Evolutionary conservation across 2,329 filamentous ascomycete species (phyloP).

Genomic region (Lasiodiplodia hormozganensis): DNA sequence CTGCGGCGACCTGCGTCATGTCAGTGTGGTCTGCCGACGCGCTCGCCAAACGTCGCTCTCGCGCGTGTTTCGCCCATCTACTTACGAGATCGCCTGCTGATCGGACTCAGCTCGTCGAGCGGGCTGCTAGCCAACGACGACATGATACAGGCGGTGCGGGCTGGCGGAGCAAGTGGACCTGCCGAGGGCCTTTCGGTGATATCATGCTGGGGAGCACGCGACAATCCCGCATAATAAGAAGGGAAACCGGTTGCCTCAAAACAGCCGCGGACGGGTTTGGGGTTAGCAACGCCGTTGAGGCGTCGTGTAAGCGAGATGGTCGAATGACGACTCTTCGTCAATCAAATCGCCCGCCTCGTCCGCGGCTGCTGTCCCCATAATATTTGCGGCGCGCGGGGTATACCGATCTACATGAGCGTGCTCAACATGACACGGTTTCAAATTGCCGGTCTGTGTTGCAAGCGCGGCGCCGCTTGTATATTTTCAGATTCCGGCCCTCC

Average conservation of each 20-base stretch:
- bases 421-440: conserved; percentile 20
- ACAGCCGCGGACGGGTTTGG: conserved; percentile 17
- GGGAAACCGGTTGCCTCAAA: conserved; percentile 13
- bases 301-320: conserved; percentile 29
- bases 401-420: conserved; percentile 24
- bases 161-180: conserved; percentile 26
- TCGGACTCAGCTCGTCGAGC: conserved; percentile 21
- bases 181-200: conserved; percentile 14
- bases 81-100: conserved; percentile 25
- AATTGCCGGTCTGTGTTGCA: conserved; percentile 16
- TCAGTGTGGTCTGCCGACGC: conserved; percentile 4
- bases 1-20: conserved; percentile 24
- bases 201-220: conserved; percentile 28
- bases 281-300: conserved; percentile 28
- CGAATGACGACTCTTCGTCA: conserved; percentile 25
- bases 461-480: conserved; percentile 9
- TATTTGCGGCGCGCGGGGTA: conserved; percentile 15
- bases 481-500: conserved; percentile 9
- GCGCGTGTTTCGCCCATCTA: conserved; percentile 38
- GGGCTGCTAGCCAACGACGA: conserved; percentile 25
- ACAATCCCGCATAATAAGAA: conserved; percentile 26
- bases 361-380: not conserved
- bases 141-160: conserved; percentile 29
- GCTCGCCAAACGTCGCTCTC: not conserved
- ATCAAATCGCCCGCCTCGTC: conserved; percentile 24